Conservation (phyloP, 306 rosid genomes). For the Trichosanthes cucumerina region DNA sequence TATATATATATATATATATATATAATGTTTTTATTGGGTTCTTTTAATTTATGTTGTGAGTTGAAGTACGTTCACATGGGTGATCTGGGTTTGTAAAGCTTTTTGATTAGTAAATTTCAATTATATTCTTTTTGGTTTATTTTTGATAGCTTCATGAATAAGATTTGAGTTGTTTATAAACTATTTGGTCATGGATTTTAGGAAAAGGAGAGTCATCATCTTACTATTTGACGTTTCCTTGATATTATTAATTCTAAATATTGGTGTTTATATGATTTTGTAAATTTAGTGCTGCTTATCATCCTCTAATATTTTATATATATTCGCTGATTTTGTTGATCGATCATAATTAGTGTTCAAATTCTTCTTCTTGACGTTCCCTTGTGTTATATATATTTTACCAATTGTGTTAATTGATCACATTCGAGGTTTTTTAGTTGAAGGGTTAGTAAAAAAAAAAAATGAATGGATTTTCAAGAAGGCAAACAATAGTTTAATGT, state of each 20-base stretch:
- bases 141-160: not conserved
- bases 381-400: too few relatives aligned
- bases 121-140: not conserved
- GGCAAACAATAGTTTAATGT: too few relatives aligned
- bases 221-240: not conserved
- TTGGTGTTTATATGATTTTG: too few relatives aligned
- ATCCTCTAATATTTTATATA: too few relatives aligned
- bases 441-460: too few relatives aligned
- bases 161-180: not conserved
- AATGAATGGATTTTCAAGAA: too few relatives aligned
- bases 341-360: too few relatives aligned
- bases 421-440: too few relatives aligned
- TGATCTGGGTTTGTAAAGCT: not conserved
- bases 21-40: not conserved
- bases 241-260: not conserved
- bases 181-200: not conserved
- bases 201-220: not conserved
- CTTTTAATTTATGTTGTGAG: not conserved
- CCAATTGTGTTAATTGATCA: too few relatives aligned
- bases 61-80: not conserved
- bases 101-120: not conserved
- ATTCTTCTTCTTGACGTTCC: too few relatives aligned
- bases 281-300: too few relatives aligned
- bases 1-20: not conserved
- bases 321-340: too few relatives aligned